Conservation (phyloP, 768 basidiomycete species). For the Pilatotrama ljubarskyi region DNA sequence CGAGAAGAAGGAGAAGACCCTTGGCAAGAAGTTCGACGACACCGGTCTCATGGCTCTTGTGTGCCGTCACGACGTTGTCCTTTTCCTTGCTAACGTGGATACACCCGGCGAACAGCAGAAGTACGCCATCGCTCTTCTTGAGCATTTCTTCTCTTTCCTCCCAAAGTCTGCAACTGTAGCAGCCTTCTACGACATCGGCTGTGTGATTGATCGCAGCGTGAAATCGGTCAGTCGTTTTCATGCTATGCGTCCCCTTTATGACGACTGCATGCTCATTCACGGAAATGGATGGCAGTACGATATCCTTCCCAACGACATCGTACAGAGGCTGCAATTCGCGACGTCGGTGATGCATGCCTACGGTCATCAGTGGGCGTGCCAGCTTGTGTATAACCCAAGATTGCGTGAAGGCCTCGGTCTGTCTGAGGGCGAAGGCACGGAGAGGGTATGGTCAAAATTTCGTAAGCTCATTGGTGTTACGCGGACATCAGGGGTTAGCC, state of each 20-base stretch:
- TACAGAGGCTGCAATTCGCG: constrained; percentile 23
- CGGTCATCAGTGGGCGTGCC: constrained; percentile 38
- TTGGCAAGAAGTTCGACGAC: constrained; percentile 33
- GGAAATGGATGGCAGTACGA: constrained; percentile 2
- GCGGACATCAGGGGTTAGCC: constrained; percentile 35
- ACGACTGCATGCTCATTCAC: not conserved
- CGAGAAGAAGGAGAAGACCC: constrained; percentile 32
- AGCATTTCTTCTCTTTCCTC: constrained; percentile 31
- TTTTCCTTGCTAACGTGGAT: constrained; percentile 42
- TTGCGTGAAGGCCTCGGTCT: constrained; percentile 33
- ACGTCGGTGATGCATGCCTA: constrained; percentile 39
- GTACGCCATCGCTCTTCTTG: constrained; percentile 37
- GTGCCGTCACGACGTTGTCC: constrained; percentile 39
- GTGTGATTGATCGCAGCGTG: constrained; percentile 36
- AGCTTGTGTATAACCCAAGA: constrained; percentile 37
- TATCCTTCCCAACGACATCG: not conserved
- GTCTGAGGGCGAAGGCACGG: constrained; percentile 38
- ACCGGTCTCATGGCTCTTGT: constrained; percentile 40
- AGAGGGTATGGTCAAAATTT: constrained; percentile 32
- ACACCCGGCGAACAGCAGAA: constrained; percentile 41
- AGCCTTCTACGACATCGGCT: constrained; percentile 37
- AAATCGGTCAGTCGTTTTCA: too few relatives aligned
- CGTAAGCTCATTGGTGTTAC: constrained; percentile 36
- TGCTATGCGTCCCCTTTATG: not conserved
- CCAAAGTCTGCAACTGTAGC: constrained; percentile 32